Evolutionary conservation across 1,139 yeast genomes (phyloP), one percentile per base, ranked within the genome.

Genomic region (Candida tunisiensis): DNA sequence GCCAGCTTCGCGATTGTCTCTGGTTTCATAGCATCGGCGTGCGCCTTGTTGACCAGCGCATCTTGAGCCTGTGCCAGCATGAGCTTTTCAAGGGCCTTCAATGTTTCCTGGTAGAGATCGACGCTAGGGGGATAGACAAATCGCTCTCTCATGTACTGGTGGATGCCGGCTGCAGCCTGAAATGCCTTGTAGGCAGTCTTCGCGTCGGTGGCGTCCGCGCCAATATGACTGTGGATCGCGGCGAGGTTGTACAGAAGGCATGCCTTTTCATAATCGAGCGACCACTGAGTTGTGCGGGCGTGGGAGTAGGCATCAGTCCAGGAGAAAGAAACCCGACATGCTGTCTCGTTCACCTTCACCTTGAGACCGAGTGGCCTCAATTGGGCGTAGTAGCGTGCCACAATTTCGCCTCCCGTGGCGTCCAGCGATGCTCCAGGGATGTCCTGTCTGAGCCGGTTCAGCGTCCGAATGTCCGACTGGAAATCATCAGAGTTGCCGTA

Each of bases 41-140:
- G 65, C 8, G 43, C 38, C 38, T 70, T 75, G 42, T 74, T 53
- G 4, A 75, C 55, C 45, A 85, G 83, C 8, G 78, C 64, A 40
- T 88, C 95, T 46, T 83, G 95, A 2, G 91, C 79, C 47, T 88
- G 94, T 0, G 93, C 91, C 32, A 82, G 57, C 69, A 74, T 69
- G 33, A 85, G 49, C 37, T 64, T 65, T 10, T 63, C 51, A 31
- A 85, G 60, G 26, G 80, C 75, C 28, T 62, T 62, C 12, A 80
- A 69, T 1, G 83, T 72, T 18, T 74, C 69, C 27, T 75, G 78
- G 31, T 67, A 61, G 32, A 85, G 55, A 47, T 88, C 98, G 3
- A 65, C 60, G 5, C 88, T 71, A 0, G 96, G 95, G 0, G 95
- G 92, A 53, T 85, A 92, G 25, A 85, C 55, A 47, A 88, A 88